Evolutionary conservation across 352 stramenopile genomes (phyloP).

Genomic region (Blastocystis sp.): DNA sequence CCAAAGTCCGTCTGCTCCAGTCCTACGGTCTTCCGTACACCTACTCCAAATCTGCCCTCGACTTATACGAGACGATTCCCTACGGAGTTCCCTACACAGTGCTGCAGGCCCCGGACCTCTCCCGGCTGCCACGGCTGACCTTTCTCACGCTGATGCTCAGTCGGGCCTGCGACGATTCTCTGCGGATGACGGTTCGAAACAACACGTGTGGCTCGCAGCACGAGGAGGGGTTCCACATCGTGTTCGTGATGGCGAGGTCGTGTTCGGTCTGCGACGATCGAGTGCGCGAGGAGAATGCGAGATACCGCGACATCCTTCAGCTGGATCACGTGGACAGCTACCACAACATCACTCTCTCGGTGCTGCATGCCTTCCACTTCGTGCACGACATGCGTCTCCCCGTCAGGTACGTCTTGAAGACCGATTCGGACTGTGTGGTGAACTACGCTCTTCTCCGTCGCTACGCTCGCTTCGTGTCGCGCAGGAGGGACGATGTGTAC

Average conservation of each 20-base stretch:
- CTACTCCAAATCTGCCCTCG: neutral
- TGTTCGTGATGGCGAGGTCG: conserved; percentile 1
- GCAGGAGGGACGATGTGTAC: neutral
- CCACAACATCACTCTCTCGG: conserved; percentile 54
- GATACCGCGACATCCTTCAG: neutral
- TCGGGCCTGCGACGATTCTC: neutral
- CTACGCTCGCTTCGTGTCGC: neutral
- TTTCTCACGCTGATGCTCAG: conserved; percentile 47
- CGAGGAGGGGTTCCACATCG: neutral
- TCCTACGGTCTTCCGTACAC: neutral
- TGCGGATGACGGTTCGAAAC: conserved; percentile 24
- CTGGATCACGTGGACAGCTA: conserved; percentile 32
- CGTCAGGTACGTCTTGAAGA: conserved; percentile 37
- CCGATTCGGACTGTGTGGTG: conserved; percentile 49
- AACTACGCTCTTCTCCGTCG: neutral
- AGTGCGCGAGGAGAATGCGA: neutral
- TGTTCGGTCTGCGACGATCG: neutral
- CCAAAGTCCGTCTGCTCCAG: neutral
- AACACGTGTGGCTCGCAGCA: neutral
- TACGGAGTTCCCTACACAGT: neutral
- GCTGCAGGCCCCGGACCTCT: neutral
- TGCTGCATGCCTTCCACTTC: conserved; percentile 25
- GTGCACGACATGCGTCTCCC: conserved; percentile 3
- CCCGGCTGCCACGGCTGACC: neutral
- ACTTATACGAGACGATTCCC: neutral